phyloP scores from a whole-genome alignment of 2,329 filamentous ascomycete genomes.

The Arthroderma sp. region DNA sequence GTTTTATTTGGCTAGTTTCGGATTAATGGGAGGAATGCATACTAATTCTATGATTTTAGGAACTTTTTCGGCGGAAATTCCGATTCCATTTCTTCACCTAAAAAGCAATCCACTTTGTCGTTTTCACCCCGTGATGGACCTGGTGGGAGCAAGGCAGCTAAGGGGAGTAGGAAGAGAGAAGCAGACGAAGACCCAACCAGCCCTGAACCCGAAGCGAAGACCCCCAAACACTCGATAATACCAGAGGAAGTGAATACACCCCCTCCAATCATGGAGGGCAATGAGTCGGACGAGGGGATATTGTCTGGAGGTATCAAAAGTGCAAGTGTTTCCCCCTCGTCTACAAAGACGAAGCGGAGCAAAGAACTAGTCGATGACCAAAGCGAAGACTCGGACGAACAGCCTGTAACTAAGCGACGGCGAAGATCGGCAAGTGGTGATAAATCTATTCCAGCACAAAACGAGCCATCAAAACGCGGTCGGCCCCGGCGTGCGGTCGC shows the following conservation, averaged over 20 bases:
- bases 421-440: constrained; percentile 18
- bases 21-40: not conserved
- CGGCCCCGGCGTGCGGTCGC: constrained; percentile 25
- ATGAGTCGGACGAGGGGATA: constrained; percentile 8
- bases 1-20: not conserved
- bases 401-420: constrained; percentile 46
- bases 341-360: constrained; percentile 25
- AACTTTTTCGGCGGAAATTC: constrained; percentile 69
- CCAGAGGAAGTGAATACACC: constrained; percentile 10
- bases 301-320: constrained; percentile 8
- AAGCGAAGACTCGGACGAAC: constrained; percentile 43
- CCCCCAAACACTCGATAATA: constrained; percentile 7
- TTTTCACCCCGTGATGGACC: constrained; percentile 49
- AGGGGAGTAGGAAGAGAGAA: constrained; percentile 16
- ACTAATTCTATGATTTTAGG: constrained; percentile 33
- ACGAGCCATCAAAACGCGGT: constrained; percentile 13
- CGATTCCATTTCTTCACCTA: constrained; percentile 45
- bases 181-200: not conserved
- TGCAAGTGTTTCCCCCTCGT: constrained; percentile 8
- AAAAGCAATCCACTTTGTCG: constrained; percentile 65
- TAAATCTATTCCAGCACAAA: constrained; percentile 6
- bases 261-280: constrained; percentile 5
- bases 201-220: not conserved
- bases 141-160: constrained; percentile 20
- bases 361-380: constrained; percentile 28